Evolutionary conservation across 306 rosid species (phyloP).

Genomic region (Citrullus amarus): DNA sequence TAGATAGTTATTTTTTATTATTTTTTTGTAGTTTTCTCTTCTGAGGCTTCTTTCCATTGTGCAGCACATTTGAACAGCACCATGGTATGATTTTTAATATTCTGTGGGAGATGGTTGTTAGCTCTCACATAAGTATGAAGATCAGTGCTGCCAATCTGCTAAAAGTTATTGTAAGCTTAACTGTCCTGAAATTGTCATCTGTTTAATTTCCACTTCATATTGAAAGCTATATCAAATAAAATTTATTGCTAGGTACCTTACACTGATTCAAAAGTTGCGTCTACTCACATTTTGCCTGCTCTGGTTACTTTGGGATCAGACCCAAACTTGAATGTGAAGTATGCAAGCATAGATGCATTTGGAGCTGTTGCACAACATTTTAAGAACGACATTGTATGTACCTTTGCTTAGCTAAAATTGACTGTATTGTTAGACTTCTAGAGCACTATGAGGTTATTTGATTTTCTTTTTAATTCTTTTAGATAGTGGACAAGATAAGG

Average conservation of each 20-base stretch:
- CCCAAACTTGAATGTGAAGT: slow-evolving; percentile 75
- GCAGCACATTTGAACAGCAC: slow-evolving; percentile 72
- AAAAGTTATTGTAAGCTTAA: slow-evolving; percentile 63
- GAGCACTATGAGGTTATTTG: slow-evolving; percentile 12
- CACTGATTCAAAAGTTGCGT: slow-evolving; percentile 79
- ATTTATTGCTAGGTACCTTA: slow-evolving; percentile 55
- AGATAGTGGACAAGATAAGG: slow-evolving; percentile 96
- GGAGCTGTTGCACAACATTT: slow-evolving; percentile 94
- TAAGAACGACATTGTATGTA: slow-evolving; percentile 69
- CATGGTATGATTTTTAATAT: slow-evolving; percentile 68
- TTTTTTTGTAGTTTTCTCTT: slow-evolving; percentile 12
- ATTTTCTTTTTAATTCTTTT: slow-evolving; percentile 7
- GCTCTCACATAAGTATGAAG: slow-evolving; percentile 66
- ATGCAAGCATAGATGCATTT: slow-evolving; percentile 91
- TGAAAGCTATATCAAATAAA: slow-evolving; percentile 9
- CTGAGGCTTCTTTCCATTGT: slow-evolving; percentile 18
- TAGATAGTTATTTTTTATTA: slow-evolving; percentile 2
- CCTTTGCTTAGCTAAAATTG: slow-evolving; percentile 16
- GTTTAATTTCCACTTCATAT: slow-evolving; percentile 17
- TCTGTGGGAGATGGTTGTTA: slow-evolving; percentile 98
- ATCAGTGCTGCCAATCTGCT: slow-evolving; percentile 71
- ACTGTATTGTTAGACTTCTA: slow-evolving; percentile 6
- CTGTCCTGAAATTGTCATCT: slow-evolving; percentile 11
- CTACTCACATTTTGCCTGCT: slow-evolving; percentile 90
- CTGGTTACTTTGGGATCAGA: slow-evolving; percentile 90